A percentile compares a stretch with the other conserved stretches of the same genome.
Evolutionary conservation across 164 flowering plant species (phyloP).

Genomic region (Umbilicus rupestris): DNA sequence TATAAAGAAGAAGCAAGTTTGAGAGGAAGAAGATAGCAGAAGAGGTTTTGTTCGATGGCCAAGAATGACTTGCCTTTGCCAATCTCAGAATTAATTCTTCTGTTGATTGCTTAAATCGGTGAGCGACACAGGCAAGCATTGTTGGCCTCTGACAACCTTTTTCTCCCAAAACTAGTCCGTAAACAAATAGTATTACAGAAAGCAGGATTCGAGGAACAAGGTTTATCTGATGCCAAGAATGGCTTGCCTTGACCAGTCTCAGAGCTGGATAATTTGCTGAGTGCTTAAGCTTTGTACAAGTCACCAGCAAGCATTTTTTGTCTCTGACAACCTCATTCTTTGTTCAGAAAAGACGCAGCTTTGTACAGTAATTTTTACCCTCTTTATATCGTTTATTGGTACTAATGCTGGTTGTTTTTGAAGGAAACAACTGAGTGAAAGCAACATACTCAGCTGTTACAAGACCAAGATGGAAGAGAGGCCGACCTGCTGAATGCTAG

Average conservation of each 20-base stretch:
- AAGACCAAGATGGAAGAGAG: too few relatives aligned
- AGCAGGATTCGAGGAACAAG: too few relatives aligned
- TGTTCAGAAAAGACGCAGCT: background rate
- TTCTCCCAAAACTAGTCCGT: background rate
- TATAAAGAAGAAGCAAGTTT: too few relatives aligned
- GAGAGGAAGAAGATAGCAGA: background rate
- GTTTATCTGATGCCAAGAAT: too few relatives aligned
- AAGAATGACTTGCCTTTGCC: constrained; percentile 7
- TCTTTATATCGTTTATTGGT: background rate
- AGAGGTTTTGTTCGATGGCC: constrained; percentile 1
- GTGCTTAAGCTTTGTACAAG: too few relatives aligned
- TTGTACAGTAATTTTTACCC: background rate
- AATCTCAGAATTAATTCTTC: background rate
- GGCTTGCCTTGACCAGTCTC: too few relatives aligned
- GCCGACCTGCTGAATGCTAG: too few relatives aligned
- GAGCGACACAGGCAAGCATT: background rate
- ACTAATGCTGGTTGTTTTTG: too few relatives aligned
- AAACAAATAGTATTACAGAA: too few relatives aligned
- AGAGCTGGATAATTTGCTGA: too few relatives aligned
- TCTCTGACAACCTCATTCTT: constrained; percentile 2
- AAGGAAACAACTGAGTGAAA: too few relatives aligned
- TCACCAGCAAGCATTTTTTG: background rate
- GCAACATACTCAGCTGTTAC: too few relatives aligned
- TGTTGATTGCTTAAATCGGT: background rate
- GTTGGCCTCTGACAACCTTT: background rate